These are phyloP conservation scores for Talaromyces nanjingensis DNA, from an alignment of 495 filamentous ascomycete genomes.

Conservation along the genomic window DNA sequence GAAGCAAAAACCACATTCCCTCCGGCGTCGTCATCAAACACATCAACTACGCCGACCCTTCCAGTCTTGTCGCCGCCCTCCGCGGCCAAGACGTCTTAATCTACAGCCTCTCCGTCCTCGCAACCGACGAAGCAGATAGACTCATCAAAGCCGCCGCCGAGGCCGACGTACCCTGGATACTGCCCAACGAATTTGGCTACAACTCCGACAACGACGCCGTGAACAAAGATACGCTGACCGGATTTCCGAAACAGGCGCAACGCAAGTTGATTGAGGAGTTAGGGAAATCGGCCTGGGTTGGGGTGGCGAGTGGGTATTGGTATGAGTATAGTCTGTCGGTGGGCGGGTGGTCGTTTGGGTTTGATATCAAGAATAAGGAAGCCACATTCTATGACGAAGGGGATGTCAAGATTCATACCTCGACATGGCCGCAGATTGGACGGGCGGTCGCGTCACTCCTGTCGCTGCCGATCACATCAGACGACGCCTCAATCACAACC, in stretches of 20 bases:
- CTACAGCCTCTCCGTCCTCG: conserved; percentile 43
- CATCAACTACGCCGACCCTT: conserved; percentile 41
- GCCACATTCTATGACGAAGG: conserved; percentile 45
- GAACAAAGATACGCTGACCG: conserved; percentile 23
- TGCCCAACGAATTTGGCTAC: conserved; percentile 52
- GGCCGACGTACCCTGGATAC: conserved; percentile 52
- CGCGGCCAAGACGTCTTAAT: conserved; percentile 49
- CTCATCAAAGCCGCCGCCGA: conserved; percentile 54
- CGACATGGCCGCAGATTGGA: conserved; percentile 39
- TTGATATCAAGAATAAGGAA: conserved; percentile 31
- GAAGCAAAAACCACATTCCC: conserved; percentile 32
- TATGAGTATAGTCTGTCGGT: conserved; percentile 43
- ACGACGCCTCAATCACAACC: conserved; percentile 15
- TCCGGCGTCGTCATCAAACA: conserved; percentile 31
- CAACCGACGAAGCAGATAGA: conserved; percentile 28
- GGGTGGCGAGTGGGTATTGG: conserved; percentile 31
- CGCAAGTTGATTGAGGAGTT: conserved; percentile 31
- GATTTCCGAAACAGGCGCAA: conserved; percentile 10
- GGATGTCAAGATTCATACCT: conserved; percentile 26
- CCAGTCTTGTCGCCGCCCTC: conserved; percentile 38
- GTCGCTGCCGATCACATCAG: conserved; percentile 25
- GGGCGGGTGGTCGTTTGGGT: conserved; percentile 26
- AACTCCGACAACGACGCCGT: conserved; percentile 32
- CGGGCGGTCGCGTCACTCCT: conserved; percentile 36
- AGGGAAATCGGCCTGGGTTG: conserved; percentile 20